Evolutionary conservation across 1,284 basidiomycete genomes (phyloP).

Genomic region (Trametes sp.): DNA sequence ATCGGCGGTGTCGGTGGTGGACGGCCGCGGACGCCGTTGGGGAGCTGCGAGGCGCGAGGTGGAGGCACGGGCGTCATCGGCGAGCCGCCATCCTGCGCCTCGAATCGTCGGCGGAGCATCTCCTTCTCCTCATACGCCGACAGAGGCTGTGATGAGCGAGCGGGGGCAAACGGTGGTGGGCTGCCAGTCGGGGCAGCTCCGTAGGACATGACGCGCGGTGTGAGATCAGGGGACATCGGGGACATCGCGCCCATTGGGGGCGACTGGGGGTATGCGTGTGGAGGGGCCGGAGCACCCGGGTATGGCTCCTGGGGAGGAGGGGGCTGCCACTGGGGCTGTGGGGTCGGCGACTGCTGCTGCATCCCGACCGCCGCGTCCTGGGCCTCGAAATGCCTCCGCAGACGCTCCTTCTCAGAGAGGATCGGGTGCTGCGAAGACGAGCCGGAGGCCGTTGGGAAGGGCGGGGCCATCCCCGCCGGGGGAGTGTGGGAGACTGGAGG

Average conservation of each 20-base stretch:
- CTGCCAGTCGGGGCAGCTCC: slow-evolving; percentile 15
- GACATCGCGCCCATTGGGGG: slow-evolving; percentile 8
- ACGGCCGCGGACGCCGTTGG: slow-evolving; percentile 23
- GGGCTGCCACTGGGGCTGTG: slow-evolving; percentile 21
- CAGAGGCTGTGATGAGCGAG: slow-evolving; percentile 24
- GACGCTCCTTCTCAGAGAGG: slow-evolving; percentile 55
- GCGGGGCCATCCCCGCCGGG: slow-evolving; percentile 32
- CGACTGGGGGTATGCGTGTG: slow-evolving; percentile 11
- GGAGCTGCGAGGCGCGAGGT: slow-evolving; percentile 30
- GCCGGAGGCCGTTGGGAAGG: slow-evolving; percentile 31
- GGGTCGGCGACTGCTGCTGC: slow-evolving; percentile 27
- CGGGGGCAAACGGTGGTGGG: slow-evolving; percentile 29
- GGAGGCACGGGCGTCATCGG: slow-evolving; percentile 37
- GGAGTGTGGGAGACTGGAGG: slow-evolving; percentile 31
- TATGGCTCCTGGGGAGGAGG: slow-evolving; percentile 27
- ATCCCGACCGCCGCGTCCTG: slow-evolving; percentile 59
- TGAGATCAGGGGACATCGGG: not conserved
- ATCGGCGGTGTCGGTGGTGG: slow-evolving; percentile 43
- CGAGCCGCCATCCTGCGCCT: slow-evolving; percentile 53
- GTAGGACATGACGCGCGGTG: slow-evolving; percentile 7
- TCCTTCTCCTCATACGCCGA: slow-evolving; percentile 61
- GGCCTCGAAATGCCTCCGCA: slow-evolving; percentile 65
- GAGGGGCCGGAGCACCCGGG: slow-evolving; percentile 9
- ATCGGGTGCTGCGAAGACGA: slow-evolving; percentile 35
- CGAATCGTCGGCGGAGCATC: slow-evolving; percentile 54